Evolutionary conservation across 371 early-diverging fungal species (phyloP), one percentile per base, ranked within the genome.

Genomic region (Phascolomyces articulosus): DNA sequence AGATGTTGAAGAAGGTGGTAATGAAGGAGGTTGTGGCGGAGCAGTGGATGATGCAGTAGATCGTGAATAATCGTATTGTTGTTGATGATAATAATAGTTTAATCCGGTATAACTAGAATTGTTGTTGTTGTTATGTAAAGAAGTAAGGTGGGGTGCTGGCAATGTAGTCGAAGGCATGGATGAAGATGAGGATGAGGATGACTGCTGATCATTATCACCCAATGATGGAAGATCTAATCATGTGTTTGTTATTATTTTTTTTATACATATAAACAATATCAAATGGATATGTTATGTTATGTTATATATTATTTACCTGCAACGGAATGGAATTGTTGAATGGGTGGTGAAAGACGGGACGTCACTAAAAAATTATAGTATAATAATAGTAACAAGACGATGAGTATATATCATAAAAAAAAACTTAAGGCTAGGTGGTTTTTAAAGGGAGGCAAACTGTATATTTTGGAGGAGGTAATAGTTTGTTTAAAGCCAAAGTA

Each of bases 261-360:
- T 3, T 41, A n/a, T 16, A 15, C 4, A n/a, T 41, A 26, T 49
- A 20, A 49, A 49, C 26, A 49, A 3, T 31, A 31, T 31, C 31
- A 31, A 31, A 49, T 24, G 51, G 4, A 23, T 26, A n/a, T 24
- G 9, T 49, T 26, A 4, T 49, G 21, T 23, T 8, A 23, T 49
- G 9, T 23, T 49, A 24, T 26, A 23, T 26, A 23, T 16, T 10
- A 23, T n/a, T 16, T 49, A 49, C 51, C 51, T 49, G 51, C 51
- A 49, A n/a, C 20, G 7, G 51, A 9, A 4, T 9, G 24, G 2
- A 49, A n/a, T 26, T 49, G 51, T 21, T 11, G 51, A 21, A n/a
- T n/a, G n/a, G 51, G 51, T 23, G 51, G 51, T 49, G 51, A 49
- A 49, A 49, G 51, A 49, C 51, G 51, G 51, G 51, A 49, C 21